Percentiles rank a stretch among this genome's conserved stretches.
Evolutionary conservation across 768 basidiomycete species (phyloP).

Genomic region (Auriculariales sp.): DNA sequence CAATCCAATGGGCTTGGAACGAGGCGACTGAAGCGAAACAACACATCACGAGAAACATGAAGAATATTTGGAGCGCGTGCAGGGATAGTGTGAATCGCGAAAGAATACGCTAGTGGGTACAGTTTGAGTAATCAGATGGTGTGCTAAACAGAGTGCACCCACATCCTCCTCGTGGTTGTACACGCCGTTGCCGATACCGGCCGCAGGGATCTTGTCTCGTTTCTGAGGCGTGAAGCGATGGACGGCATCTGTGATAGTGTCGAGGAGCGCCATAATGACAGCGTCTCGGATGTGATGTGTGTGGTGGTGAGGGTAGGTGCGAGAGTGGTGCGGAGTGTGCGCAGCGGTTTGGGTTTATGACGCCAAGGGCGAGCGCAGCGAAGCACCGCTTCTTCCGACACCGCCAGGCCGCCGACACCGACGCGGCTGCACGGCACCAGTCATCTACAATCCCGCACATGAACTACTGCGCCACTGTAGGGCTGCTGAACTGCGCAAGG

Average conservation of each 20-base stretch:
- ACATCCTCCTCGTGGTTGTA: constrained; percentile 1
- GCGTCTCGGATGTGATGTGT: no score
- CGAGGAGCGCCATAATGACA: constrained; percentile 38
- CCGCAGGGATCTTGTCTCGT: constrained; percentile 8
- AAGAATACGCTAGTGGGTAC: constrained; percentile 57
- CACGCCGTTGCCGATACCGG: background rate
- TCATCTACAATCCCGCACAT: no score
- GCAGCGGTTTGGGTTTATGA: no score
- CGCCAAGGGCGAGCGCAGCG: no score
- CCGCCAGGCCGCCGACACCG: no score
- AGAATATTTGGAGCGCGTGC: constrained; percentile 69
- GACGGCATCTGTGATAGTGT: constrained; percentile 38
- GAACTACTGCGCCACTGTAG: no score
- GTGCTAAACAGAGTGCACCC: background rate
- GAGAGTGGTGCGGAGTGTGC: no score
- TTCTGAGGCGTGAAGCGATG: constrained; percentile 31
- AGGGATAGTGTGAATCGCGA: constrained; percentile 71
- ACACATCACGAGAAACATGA: constrained; percentile 85
- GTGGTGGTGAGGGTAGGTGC: background rate
- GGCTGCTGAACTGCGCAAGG: no score
- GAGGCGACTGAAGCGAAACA: constrained; percentile 81
- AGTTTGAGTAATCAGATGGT: background rate
- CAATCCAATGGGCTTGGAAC: constrained; percentile 73
- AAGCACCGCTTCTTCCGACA: no score
- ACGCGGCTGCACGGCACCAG: no score